These are phyloP conservation scores for Dioszegia aurantiaca DNA, from an alignment of 768 basidiomycete genomes.

Conservation along the genomic window DNA sequence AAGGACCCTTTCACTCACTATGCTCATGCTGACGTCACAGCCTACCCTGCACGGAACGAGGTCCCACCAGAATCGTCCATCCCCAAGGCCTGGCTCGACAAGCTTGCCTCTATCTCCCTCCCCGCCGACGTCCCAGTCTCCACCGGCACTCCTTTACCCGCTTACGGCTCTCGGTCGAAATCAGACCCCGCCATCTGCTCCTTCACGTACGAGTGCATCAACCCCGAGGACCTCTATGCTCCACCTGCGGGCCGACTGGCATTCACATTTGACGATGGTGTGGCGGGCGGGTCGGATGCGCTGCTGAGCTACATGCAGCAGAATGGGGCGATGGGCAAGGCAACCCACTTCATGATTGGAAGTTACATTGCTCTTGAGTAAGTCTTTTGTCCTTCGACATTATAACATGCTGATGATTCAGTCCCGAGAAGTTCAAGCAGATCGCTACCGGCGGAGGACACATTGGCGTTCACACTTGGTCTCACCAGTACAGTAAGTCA, in stretches of 20 bases:
- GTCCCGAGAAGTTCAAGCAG: conserved; percentile 2
- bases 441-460: conserved; percentile 50
- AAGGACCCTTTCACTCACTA: not conserved
- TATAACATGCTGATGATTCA: conserved; percentile 1
- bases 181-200: conserved; percentile 66
- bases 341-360: conserved; percentile 89
- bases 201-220: conserved; percentile 67
- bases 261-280: conserved; percentile 50
- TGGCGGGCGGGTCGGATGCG: conserved; percentile 42
- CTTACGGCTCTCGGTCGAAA: conserved; percentile 37
- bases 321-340: conserved; percentile 58
- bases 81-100: conserved; percentile 70
- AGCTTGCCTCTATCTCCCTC: conserved; percentile 68
- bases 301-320: conserved; percentile 67
- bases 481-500: conserved; percentile 51
- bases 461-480: conserved; percentile 53
- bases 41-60: conserved; percentile 58
- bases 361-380: conserved; percentile 63
- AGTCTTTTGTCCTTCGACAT: conserved; percentile 4
- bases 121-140: conserved; percentile 64
- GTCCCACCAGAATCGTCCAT: conserved; percentile 59
- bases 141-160: conserved; percentile 45
- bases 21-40: conserved; percentile 55
- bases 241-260: conserved; percentile 68
- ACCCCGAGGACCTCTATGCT: conserved; percentile 67